Conservation (phyloP, 1,284 basidiomycete genomes). For the Pterula multifida region DNA sequence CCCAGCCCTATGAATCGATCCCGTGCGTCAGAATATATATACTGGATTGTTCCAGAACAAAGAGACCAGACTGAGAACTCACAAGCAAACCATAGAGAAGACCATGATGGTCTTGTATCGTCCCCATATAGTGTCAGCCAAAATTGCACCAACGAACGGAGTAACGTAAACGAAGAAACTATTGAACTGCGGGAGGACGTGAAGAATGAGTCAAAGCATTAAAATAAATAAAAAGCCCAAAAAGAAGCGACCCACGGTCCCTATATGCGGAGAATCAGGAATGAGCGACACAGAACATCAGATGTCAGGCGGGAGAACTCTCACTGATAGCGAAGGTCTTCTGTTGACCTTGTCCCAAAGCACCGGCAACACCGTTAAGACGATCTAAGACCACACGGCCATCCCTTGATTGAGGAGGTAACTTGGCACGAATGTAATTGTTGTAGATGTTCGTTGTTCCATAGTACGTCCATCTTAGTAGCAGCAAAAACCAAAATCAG, state of each 20-base stretch:
- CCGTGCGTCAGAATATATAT: not conserved
- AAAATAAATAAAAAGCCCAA: not conserved
- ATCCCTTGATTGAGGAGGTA: slow-evolving; percentile 35
- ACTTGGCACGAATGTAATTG: slow-evolving; percentile 35
- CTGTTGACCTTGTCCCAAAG: slow-evolving; percentile 31
- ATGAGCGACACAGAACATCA: not conserved
- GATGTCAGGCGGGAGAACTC: slow-evolving; percentile 2
- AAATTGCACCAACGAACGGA: slow-evolving; percentile 34
- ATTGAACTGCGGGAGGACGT: slow-evolving; percentile 22
- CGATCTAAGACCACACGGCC: slow-evolving; percentile 34
- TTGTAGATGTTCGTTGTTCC: slow-evolving; percentile 33
- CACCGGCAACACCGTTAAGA: slow-evolving; percentile 32
- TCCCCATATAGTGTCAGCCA: slow-evolving; percentile 46
- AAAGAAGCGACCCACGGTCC: not conserved
- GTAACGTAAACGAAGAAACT: slow-evolving; percentile 36
- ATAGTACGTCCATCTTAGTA: slow-evolving; percentile 31
- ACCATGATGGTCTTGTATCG: slow-evolving; percentile 51
- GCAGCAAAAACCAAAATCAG: not conserved
- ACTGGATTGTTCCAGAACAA: slow-evolving; percentile 4
- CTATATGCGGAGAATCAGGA: not conserved
- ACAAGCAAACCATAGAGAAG: slow-evolving; percentile 29
- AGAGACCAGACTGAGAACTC: slow-evolving; percentile 8
- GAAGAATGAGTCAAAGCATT: not conserved
- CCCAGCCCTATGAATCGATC: slow-evolving; percentile 18
- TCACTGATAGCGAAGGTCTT: slow-evolving; percentile 28